A percentile compares a stretch with the other conserved stretches of the same genome.
Evolutionary conservation across 352 stramenopile genomes (phyloP).

Genomic region (Globisporangium cystogenes): DNA sequence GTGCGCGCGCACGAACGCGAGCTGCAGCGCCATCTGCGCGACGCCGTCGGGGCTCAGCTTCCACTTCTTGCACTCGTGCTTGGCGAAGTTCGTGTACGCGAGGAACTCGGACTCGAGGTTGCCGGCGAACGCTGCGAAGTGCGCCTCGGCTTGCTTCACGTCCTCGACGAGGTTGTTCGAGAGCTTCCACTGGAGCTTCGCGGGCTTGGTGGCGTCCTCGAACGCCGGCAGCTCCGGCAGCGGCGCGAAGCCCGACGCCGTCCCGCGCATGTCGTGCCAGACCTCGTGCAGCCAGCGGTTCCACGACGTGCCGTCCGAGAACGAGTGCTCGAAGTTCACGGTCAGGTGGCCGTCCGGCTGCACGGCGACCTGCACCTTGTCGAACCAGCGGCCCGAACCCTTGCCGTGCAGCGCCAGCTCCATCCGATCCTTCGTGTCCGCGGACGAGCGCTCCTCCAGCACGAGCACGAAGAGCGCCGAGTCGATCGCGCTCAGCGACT

Average conservation of each 20-base stretch:
- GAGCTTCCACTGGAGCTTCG: slow-evolving; percentile 66
- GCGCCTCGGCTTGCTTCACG: slow-evolving; percentile 59
- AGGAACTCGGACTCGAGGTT: slow-evolving; percentile 80
- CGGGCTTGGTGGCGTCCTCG: slow-evolving; percentile 29
- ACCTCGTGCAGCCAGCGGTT: slow-evolving; percentile 91
- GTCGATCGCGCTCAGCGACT: slow-evolving; percentile 79
- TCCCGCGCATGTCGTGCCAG: slow-evolving; percentile 85
- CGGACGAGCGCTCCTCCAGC: slow-evolving; percentile 70
- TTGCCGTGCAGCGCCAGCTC: slow-evolving; percentile 84
- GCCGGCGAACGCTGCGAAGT: slow-evolving; percentile 57
- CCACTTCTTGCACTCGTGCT: slow-evolving; percentile 89
- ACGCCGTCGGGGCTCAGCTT: slow-evolving; percentile 89
- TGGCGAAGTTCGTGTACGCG: slow-evolving; percentile 86
- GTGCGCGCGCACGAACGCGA: slow-evolving; percentile 83
- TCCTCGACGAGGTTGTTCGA: slow-evolving; percentile 72
- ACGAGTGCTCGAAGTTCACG: slow-evolving; percentile 94
- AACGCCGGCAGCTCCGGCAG: slow-evolving; percentile 65
- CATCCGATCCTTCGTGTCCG: slow-evolving; percentile 67
- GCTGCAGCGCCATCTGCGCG: slow-evolving; percentile 90
- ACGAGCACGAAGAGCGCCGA: slow-evolving; percentile 88
- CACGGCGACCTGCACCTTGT: slow-evolving; percentile 91
- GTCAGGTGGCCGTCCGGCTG: slow-evolving; percentile 81
- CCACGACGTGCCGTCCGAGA: slow-evolving; percentile 91
- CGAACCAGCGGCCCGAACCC: slow-evolving; percentile 86
- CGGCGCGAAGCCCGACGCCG: slow-evolving; percentile 64